A percentile compares a stretch with the other conserved stretches of the same genome.
These are phyloP conservation scores for Pseudohalonectria lignicola DNA, from an alignment of 2,329 filamentous ascomycete species.

Conservation along the genomic window DNA sequence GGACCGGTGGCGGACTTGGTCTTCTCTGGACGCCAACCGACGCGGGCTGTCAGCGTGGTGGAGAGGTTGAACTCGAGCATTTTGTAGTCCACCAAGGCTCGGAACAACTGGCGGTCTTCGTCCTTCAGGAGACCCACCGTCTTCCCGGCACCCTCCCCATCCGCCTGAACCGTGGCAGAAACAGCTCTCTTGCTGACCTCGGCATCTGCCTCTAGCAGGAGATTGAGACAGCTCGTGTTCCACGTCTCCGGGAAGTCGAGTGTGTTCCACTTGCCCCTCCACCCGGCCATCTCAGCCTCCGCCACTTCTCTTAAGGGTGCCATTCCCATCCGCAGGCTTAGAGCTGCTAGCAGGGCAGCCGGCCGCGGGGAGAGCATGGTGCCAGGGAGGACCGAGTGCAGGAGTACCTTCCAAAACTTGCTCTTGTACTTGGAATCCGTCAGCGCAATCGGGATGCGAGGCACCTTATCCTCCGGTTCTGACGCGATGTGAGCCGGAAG, in stretches of 20 bases:
- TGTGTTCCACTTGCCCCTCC: constrained; percentile 32
- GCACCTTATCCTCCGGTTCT: constrained; percentile 18
- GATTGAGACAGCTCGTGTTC: constrained; percentile 29
- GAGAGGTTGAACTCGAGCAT: constrained; percentile 32
- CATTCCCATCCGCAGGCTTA: constrained; percentile 36
- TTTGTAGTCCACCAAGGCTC: constrained; percentile 32
- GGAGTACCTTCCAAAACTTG: constrained; percentile 34
- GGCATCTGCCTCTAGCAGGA: constrained; percentile 35
- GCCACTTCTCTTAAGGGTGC: constrained; percentile 26
- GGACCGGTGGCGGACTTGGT: constrained; percentile 29
- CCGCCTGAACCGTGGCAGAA: neutral
- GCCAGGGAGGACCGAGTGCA: constrained; percentile 35
- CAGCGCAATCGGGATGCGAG: constrained; percentile 31
- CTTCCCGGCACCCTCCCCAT: neutral
- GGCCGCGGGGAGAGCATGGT: constrained; percentile 32
- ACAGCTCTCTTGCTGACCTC: constrained; percentile 6
- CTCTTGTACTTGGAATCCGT: constrained; percentile 19
- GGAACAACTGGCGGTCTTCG: constrained; percentile 28
- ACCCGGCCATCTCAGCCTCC: constrained; percentile 27
- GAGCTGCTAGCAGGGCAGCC: constrained; percentile 32
- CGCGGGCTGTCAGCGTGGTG: constrained; percentile 27
- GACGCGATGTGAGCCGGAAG: constrained; percentile 30
- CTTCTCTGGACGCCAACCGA: constrained; percentile 36
- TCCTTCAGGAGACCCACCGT: constrained; percentile 17
- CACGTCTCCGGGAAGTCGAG: constrained; percentile 36